Base-by-base conservation (phyloP, 495 filamentous ascomycete genomes). In the Monascus purpureus region DNA sequence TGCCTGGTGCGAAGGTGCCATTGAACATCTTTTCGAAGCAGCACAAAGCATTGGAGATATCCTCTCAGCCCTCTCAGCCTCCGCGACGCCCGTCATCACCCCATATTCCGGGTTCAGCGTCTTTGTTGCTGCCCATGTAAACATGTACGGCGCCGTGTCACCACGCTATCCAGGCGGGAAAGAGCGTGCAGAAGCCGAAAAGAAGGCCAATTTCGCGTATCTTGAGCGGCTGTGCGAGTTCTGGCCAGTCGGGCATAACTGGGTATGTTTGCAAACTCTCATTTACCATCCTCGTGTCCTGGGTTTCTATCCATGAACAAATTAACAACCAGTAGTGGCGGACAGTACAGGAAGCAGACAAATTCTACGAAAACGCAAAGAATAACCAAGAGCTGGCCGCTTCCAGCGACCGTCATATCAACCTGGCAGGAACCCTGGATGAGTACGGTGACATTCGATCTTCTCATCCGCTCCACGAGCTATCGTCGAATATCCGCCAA, bases 81-180 rank as follows among this genome's bases (percentile, higher is more conserved):
- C 53, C 1, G 42, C 43, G 13, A 50, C 59, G 5, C 43, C 57
- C 0, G 52, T 63, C 1, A 61, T 63, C 36, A 59, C 57, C 1
- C 57, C 59, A 6, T 63, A 63, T 29, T 55, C 57, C 2, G 59
- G 59, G 7, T 63, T 61, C 35, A 63, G 59, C 20, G 53, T 61
- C 20, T 63, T 63, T 25, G 59, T 63, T 4, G 53, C 57, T 4
- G 59, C 53, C 5, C 59, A 63, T 25, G 55, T 63, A 34, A 63
- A 63, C 31, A 63, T 63, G 59, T 61, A 63, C 41, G 59, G 57
- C 9, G 58, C 59, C 0, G 49, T 63, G 4, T 57, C 59, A 6
- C 36, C 36, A 6, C 45, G 47, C 8, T 63, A 63, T 24, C 59
- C 59, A 0, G 59, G 59, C 0, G 57, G 59, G 6, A 41, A 47